Evolutionary conservation across 441 rosid species (phyloP).

Genomic region (Corymbia citriodora): DNA sequence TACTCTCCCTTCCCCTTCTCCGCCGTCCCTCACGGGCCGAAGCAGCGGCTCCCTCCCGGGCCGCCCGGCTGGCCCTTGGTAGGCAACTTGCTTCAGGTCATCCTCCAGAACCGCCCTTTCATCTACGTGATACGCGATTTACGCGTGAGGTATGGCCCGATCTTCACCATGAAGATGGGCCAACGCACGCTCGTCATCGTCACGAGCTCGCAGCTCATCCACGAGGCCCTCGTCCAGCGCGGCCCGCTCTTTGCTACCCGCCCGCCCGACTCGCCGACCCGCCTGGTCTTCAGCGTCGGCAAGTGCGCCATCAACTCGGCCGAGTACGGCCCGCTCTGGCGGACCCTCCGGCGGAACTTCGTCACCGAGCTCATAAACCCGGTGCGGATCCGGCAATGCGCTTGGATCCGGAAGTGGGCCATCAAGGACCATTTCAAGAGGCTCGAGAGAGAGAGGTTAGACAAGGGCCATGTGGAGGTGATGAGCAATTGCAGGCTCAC

Average conservation of each 20-base stretch:
- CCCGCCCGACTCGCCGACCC: constrained; percentile 75
- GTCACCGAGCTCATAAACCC: constrained; percentile 69
- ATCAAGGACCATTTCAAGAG: constrained; percentile 58
- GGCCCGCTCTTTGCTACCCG: constrained; percentile 67
- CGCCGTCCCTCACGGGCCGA: not conserved
- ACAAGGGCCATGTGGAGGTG: constrained; percentile 59
- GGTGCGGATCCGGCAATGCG: constrained; percentile 60
- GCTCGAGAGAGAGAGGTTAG: constrained; percentile 33
- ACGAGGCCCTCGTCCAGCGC: constrained; percentile 71
- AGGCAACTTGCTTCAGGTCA: constrained; percentile 67
- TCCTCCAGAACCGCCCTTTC: constrained; percentile 68
- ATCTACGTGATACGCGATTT: constrained; percentile 58
- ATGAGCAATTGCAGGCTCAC: constrained; percentile 74
- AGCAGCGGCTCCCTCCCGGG: constrained; percentile 71
- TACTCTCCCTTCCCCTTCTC: constrained; percentile 10
- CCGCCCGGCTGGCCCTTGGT: constrained; percentile 86
- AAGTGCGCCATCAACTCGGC: constrained; percentile 90
- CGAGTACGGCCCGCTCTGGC: constrained; percentile 76
- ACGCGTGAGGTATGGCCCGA: constrained; percentile 67
- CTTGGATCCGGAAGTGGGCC: constrained; percentile 86
- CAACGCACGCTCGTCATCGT: constrained; percentile 75
- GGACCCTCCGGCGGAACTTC: constrained; percentile 65
- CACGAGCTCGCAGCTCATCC: constrained; percentile 68
- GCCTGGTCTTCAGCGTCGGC: constrained; percentile 76
- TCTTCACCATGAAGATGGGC: constrained; percentile 91